Conservation (phyloP, 176 grass and related monocot species). For the Zoysia pacifica region DNA sequence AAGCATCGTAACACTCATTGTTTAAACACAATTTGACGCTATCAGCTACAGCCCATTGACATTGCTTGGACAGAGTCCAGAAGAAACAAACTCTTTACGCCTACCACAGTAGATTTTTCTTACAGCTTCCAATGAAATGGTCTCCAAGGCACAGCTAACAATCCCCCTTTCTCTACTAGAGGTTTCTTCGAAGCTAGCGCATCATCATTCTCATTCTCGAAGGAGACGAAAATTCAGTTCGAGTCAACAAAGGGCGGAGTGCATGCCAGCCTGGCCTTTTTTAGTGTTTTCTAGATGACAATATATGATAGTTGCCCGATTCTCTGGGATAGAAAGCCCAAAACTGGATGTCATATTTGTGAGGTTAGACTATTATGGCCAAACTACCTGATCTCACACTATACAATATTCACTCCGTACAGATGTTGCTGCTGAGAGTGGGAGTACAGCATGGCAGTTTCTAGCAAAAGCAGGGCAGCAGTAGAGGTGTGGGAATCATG, state of each 20-base stretch:
- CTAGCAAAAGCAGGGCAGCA: neutral
- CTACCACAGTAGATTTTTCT: neutral
- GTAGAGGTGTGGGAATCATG: constrained; percentile 45
- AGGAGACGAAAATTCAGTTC: neutral
- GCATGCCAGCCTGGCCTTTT: constrained; percentile 16
- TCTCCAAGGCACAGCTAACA: neutral
- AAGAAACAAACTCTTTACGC: constrained; percentile 23
- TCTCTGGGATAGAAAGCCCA: constrained; percentile 9
- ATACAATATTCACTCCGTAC: constrained; percentile 20
- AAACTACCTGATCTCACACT: constrained; percentile 29
- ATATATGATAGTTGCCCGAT: neutral
- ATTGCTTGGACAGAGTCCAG: constrained; percentile 20
- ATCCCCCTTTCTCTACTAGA: neutral
- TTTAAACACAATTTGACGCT: neutral
- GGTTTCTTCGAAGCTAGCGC: neutral
- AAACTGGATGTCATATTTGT: neutral
- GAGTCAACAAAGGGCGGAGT: constrained; percentile 39
- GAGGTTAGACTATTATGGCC: constrained; percentile 2
- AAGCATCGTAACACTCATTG: too few relatives aligned
- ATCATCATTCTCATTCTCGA: neutral
- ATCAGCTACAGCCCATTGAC: neutral
- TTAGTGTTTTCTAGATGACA: neutral
- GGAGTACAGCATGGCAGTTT: neutral
- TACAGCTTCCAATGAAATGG: neutral
- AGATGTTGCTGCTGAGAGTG: constrained; percentile 6